Base-by-base conservation (phyloP, 163 green algal species). In the Trebouxia gelatinosa region DNA sequence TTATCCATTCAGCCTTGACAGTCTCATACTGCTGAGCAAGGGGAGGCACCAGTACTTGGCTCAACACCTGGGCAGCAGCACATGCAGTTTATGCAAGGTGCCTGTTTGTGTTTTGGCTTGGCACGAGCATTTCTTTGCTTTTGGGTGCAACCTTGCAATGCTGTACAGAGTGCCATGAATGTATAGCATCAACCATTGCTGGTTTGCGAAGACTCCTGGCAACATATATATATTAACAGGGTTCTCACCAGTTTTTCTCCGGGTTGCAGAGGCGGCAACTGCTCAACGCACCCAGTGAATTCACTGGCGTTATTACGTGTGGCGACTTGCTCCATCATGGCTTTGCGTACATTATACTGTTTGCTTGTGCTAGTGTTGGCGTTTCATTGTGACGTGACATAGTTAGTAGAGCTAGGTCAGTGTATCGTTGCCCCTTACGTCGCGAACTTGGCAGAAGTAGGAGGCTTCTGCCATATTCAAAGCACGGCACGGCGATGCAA, bases 21-120 rank as follows among this genome's bases (percentile, higher is more conserved):
- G 23, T 48, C 4, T 34, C 29, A 23, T 72, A 72, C 35, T 72
- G 35, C 21, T 19, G 19, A 26, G 38, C 35, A 21, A 72, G 29
- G 37, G 64, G 64, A 37, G 64, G 35, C 4, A 72, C 64, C 37
- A 72, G 37, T 23, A 72, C 64, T 35, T 72, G 64, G n/a, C 64
- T 72, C 26, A 72, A 23, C 6, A 72, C 64, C 64, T 72, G 64
- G 35, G 34, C 6, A 66, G 38, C 23, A 2, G 54, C 34, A n/a
- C 16, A 0, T 31, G 34, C 54, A 65, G n/a, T 9, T 65, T 65
- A n/a, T 54, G 9, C 43, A 54, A 13, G 43, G 43, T 54, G 43
- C 43, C 11, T 54, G 43, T 54, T 23, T 54, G 43, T 23, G 43
- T 54, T 13, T 23, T 54, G 43, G 43, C 43, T 54, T 54, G 13